Conservation (phyloP, 2,329 filamentous ascomycete species). For the Lomentospora prolificans region DNA sequence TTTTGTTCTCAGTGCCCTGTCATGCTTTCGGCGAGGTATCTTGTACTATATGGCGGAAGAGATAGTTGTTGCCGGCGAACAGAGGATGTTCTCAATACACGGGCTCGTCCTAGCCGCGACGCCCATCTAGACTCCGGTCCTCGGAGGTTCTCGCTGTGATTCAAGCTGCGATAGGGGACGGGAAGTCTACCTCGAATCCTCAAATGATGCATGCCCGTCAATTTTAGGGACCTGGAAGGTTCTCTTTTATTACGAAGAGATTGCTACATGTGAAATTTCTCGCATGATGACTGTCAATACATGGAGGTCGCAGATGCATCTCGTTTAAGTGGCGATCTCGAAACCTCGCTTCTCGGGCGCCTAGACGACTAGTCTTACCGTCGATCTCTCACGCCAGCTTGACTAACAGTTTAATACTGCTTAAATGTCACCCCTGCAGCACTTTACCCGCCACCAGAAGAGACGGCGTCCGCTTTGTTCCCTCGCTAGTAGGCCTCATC, state of each 20-base stretch:
- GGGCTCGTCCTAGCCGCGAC: not conserved
- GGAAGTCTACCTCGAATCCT: not conserved
- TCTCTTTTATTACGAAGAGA: not conserved
- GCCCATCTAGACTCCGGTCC: not conserved
- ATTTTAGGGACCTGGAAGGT: not conserved
- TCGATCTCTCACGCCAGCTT: not conserved
- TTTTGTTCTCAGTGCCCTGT: not conserved
- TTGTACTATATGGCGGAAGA: not conserved
- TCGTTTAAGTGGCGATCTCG: not conserved
- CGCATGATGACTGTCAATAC: not conserved
- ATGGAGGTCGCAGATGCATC: not conserved
- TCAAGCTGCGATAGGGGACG: not conserved
- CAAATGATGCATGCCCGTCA: not conserved
- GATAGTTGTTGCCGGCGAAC: too few species aligned
- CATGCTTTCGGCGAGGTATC: not conserved
- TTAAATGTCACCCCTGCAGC: slow-evolving; percentile 3
- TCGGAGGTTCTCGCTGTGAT: not conserved
- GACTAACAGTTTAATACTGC: not conserved
- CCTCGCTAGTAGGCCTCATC: too few species aligned
- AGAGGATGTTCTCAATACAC: not conserved
- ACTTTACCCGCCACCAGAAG: not conserved
- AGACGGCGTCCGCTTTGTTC: not conserved
- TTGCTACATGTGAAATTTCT: too few species aligned
- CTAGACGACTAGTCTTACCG: not conserved
- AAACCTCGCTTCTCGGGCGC: not conserved